phyloP scores from a whole-genome alignment of 345 rosid species.

The Anastatica hierochuntica region DNA sequence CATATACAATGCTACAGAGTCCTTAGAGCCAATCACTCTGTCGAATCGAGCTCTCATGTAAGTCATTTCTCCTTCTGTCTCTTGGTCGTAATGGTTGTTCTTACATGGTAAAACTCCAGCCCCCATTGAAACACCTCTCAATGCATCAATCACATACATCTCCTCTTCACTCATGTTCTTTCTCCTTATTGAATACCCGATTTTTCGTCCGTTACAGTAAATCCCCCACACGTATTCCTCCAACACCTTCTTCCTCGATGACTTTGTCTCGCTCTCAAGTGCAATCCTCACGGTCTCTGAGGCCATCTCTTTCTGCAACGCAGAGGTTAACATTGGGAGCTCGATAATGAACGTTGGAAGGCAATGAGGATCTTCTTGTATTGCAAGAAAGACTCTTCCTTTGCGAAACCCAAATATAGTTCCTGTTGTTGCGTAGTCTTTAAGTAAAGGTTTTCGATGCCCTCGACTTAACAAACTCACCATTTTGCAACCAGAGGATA shows the following conservation, averaged over 20 bases:
- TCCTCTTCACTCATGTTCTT: conserved; percentile 82
- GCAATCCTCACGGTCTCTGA: conserved; percentile 79
- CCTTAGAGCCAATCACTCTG: conserved; percentile 79
- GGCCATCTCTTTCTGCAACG: conserved; percentile 85
- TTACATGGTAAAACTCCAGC: conserved; percentile 88
- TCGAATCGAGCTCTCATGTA: conserved; percentile 90
- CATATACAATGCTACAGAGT: conserved; percentile 89
- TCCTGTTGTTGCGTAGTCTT: conserved; percentile 73
- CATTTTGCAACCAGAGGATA: conserved; percentile 96
- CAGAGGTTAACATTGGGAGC: conserved; percentile 64
- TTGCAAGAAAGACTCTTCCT: conserved; percentile 69
- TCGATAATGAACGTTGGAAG: conserved; percentile 70
- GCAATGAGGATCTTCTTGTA: conserved; percentile 93
- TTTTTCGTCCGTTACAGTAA: conserved; percentile 79
- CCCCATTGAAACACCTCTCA: conserved; percentile 92
- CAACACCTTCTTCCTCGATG: conserved; percentile 58
- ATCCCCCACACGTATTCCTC: conserved; percentile 96
- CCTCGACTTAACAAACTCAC: conserved; percentile 68
- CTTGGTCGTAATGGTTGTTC: conserved; percentile 42
- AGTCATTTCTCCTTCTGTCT: conserved; percentile 61
- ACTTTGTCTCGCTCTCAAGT: conserved; percentile 80
- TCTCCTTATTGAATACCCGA: conserved; percentile 82
- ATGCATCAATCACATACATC: conserved; percentile 68
- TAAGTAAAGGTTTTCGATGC: conserved; percentile 52
- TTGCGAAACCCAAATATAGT: conserved; percentile 82